Base-by-base conservation (phyloP, 2,329 filamentous ascomycete species). In the Phyllosticta capitalensis region DNA sequence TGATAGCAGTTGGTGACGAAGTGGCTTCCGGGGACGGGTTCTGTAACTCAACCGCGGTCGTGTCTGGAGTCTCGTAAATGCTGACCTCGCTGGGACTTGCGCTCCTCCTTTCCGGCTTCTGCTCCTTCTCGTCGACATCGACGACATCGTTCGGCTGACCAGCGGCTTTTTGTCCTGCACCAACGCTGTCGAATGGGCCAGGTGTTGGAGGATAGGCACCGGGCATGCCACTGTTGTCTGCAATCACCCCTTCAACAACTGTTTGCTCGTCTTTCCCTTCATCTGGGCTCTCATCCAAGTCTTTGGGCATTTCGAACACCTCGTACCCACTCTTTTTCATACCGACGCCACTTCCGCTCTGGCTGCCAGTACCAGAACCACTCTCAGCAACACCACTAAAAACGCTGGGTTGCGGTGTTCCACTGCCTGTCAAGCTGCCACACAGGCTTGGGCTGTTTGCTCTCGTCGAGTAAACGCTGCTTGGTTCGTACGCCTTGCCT, bases 401-500 rank as follows among this genome's bases (percentile, higher is more conserved):
- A 1, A 65, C 62, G 21, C 59, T 56, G 21, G 58, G 64, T 17
- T 63, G 61, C 3, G 54, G 22, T 5, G 67, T 58, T 62, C 64
- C 56, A 65, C 66, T 62, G 56, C 69, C 72, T 9, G 68, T 69
- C 17, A 19, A 17, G 38, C 38, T 45, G 17, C 22, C 50, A 22
- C 7, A 22, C 50, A 26, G 50, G 20, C 50, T 26, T 10, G 69
- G 68, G 55, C 73, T 75, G 9, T 74, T 64, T 45, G 73, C 68
- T 64, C 75, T 63, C 28, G 69, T 70, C 1, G 72, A 74, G 51
- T 76, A 77, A 19, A 75, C 66, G 0, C 75, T 77, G n/a, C 58
- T 59, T 14, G 58, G 58, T 19, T 55, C 53, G 19, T 59, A 55
- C 22, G 48, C 49, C 49, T 53, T 58, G 12, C 52, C 50, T 3